These are phyloP conservation scores for Xylaria flabelliformis DNA, from an alignment of 495 filamentous ascomycete species.

Conservation along the genomic window DNA sequence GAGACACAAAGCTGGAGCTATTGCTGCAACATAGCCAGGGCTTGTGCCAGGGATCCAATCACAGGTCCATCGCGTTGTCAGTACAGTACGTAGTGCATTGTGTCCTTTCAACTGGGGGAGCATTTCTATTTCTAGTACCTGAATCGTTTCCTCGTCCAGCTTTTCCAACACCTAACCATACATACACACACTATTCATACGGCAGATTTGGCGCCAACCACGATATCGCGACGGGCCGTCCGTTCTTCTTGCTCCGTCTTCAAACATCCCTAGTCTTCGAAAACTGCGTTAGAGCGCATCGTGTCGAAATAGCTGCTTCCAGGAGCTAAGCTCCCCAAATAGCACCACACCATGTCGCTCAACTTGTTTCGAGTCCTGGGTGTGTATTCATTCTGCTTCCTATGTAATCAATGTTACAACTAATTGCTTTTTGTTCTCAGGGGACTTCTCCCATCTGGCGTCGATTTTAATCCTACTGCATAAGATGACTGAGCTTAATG, in stretches of 20 bases:
- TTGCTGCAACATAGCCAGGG: constrained; percentile 3
- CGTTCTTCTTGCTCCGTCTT: not conserved
- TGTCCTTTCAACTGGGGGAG: constrained; percentile 42
- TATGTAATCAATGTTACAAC: constrained; percentile 3
- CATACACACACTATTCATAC: not conserved
- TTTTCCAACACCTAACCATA: not conserved
- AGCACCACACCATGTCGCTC: constrained; percentile 60
- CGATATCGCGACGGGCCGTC: constrained; percentile 6
- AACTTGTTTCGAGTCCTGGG: constrained; percentile 90
- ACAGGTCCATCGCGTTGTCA: constrained; percentile 41
- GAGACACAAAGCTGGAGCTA: constrained; percentile 21
- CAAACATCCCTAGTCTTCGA: not conserved
- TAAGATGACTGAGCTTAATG: constrained; percentile 92
- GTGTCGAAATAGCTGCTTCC: constrained; percentile 23
- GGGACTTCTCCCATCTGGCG: constrained; percentile 91
- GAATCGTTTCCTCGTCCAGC: not conserved
- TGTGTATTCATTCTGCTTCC: constrained; percentile 48
- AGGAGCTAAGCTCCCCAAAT: constrained; percentile 39
- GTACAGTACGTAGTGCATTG: constrained; percentile 31
- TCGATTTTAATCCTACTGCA: constrained; percentile 94
- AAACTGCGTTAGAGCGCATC: constrained; percentile 26
- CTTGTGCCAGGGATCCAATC: constrained; percentile 40
- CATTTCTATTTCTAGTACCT: constrained; percentile 6
- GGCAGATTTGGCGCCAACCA: not conserved
- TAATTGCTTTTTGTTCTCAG: constrained; percentile 49